These are phyloP conservation scores for Colletotrichum sp. DNA, from an alignment of 2,329 filamentous ascomycete species.

Conservation along the genomic window DNA sequence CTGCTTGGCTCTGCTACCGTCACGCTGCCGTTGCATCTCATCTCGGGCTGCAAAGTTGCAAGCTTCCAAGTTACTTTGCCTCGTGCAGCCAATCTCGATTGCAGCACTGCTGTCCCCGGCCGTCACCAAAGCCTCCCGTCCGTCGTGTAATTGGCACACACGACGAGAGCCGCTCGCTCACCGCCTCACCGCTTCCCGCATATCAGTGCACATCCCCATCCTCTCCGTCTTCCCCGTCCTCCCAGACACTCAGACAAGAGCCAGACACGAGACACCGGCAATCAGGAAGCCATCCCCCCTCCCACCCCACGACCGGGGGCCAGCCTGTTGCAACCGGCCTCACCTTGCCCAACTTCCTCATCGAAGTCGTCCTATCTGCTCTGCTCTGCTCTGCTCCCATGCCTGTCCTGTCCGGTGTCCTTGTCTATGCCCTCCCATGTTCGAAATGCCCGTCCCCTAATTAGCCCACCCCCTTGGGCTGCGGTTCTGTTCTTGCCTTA, in stretches of 20 bases:
- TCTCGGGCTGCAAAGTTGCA: slow-evolving; percentile 5
- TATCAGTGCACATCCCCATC: slow-evolving; percentile 19
- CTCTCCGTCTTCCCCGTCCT: slow-evolving; percentile 14
- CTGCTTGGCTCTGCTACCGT: background rate
- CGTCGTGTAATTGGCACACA: slow-evolving; percentile 12
- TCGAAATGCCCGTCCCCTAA: background rate
- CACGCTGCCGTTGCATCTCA: background rate
- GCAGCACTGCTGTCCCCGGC: slow-evolving; percentile 9
- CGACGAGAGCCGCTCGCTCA: slow-evolving; percentile 18
- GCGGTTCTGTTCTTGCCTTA: background rate
- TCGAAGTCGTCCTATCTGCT: background rate
- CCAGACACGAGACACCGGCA: slow-evolving; percentile 20
- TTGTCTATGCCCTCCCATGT: background rate
- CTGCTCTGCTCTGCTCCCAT: background rate
- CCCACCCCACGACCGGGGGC: slow-evolving; percentile 11
- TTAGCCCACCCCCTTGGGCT: slow-evolving; percentile 1
- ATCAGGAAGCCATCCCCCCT: slow-evolving; percentile 12
- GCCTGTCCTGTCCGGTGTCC: background rate
- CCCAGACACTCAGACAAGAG: slow-evolving; percentile 12
- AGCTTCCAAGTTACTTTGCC: background rate
- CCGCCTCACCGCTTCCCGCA: slow-evolving; percentile 22
- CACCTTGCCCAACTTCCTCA: slow-evolving; percentile 17
- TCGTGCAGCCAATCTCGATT: slow-evolving; percentile 17
- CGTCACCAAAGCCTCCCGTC: background rate
- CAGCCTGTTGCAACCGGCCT: slow-evolving; percentile 18